Base-by-base conservation (phyloP, 1,139 yeast species). In the Protomyces inundatus region DNA sequence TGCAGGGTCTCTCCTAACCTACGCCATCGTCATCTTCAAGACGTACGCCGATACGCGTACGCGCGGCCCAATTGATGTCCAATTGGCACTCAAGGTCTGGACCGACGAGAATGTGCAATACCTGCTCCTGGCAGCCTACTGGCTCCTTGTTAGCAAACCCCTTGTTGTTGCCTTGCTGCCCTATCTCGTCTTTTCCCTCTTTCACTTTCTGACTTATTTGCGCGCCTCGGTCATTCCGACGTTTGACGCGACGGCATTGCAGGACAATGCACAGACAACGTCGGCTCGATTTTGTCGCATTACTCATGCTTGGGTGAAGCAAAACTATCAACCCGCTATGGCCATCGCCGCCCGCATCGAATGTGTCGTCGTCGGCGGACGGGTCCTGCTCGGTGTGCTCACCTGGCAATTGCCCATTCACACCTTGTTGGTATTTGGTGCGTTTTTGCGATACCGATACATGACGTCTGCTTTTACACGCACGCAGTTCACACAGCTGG, bases 1-100 rank as follows among this genome's bases (percentile, higher is more conserved):
- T 67, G 60, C 85, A 10, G 88, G 93, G 14, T 85, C 88, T 5
- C 73, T 88, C 58, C 82, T 81, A 69, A 85, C 96, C 46, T 90
- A 89, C 75, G 90, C 90, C 33, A 83, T 91, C 68, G 87, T 90
- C 66, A 76, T 88, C 37, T 85, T 79, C 75, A 93, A 90, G 71
- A 74, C 77, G 65, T 61, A 65, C 54, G 40, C 66, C 4, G 50
- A 61, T 23, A 51, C 56, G 16, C 40, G 52, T n/a, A 34, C 64
- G 33, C 53, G 39, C 42, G 59, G 62, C 10, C 53, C 60, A 5
- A 35, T 55, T 46, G 57, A 63, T 37, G 33, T 46, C 14, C 61
- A 54, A 14, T 51, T 58, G 30, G 39, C 54, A 16, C 39, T 51
- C 48, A 39, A 74, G 79, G 57, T 77, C 62, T 76, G 79, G 65